Base-by-base conservation (phyloP, 2,329 filamentous ascomycete species). In the Ilyonectria robusta region DNA sequence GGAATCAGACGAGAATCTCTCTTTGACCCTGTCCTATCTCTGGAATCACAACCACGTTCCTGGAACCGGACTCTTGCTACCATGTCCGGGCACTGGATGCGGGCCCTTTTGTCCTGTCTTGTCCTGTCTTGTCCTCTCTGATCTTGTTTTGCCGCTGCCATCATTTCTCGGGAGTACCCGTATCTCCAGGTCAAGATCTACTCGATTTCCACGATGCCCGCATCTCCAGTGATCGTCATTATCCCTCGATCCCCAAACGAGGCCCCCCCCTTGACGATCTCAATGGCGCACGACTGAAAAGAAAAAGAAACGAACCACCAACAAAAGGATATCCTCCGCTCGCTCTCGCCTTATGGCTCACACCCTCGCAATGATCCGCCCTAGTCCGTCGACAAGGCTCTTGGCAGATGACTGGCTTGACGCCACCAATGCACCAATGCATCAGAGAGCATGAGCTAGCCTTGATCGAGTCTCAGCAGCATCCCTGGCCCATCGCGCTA, bases 371-470 rank as follows among this genome's bases (percentile, higher is more conserved):
- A n/a, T 19, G 23, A 19, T 51, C 29, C 59, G 10, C 47, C 9
- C 50, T 56, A 19, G 48, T 44, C 44, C 31, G 31, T 31, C 21
- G 42, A n/a, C n/a, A 33, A 31, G 37, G 40, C 57, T 13, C 44
- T 50, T 37, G 56, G 61, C 48, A 48, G 56, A 59, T 65, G 62
- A 65, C 44, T 26, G 50, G 57, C 57, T 61, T 65, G 57, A 53
- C 62, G 62, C 62, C 62, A 65, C 26, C 26, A 46, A 33, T 47
- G 44, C 57, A 46, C 44, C 57, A 46, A 33, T 51, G 44, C 57
- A 46, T 35, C 57, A 50, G 37, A 23, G 37, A 33, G 31, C 2
- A 33, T 2, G 33, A 29, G 47, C 62, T 61, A 65, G 44, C 37
- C 29, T 50, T 26, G n/a, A 57, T 47, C 57, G 50, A 54, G 44